A percentile compares a stretch with the other conserved stretches of the same genome.
phyloP scores from a whole-genome alignment of 768 basidiomycete species.

The Pleurotus pulmonarius region DNA sequence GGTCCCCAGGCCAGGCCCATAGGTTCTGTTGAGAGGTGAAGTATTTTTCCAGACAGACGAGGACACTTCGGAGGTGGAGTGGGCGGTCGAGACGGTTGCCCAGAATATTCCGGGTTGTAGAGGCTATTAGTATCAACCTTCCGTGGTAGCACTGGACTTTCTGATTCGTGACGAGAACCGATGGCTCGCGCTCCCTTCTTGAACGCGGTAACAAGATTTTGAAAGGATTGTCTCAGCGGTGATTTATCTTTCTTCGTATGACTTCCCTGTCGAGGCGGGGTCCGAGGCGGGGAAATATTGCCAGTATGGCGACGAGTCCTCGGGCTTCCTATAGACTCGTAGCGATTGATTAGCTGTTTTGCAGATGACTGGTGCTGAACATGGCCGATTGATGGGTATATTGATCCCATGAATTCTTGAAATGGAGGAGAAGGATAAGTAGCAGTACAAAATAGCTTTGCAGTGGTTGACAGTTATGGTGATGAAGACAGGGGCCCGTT shows the following conservation, averaged over 20 bases:
- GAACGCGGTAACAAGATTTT: slow-evolving; percentile 60
- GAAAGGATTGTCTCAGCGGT: slow-evolving; percentile 60
- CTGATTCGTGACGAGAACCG: slow-evolving; percentile 19
- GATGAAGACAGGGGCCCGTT: too few species aligned
- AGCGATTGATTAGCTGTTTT: slow-evolving; percentile 50
- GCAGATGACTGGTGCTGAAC: slow-evolving; percentile 29
- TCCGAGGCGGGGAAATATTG: slow-evolving; percentile 6
- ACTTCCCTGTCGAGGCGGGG: slow-evolving; percentile 4
- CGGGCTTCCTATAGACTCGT: slow-evolving; percentile 38
- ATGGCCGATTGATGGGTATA: neutral
- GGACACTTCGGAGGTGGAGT: neutral
- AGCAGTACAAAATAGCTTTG: too few species aligned
- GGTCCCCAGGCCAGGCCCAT: slow-evolving; percentile 31
- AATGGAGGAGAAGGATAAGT: too few species aligned
- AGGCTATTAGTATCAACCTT: slow-evolving; percentile 14
- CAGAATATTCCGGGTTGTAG: slow-evolving; percentile 9
- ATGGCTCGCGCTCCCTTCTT: slow-evolving; percentile 37
- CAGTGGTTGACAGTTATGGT: too few species aligned
- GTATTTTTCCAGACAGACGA: neutral
- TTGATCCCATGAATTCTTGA: neutral
- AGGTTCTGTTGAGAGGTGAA: neutral
- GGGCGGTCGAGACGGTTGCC: slow-evolving; percentile 5
- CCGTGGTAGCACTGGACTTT: too few species aligned
- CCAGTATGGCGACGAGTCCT: slow-evolving; percentile 7
- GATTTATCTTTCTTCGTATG: slow-evolving; percentile 42